A percentile compares a stretch with the other conserved stretches of the same genome.
Evolutionary conservation across 2,329 filamentous ascomycete genomes (phyloP).

Genomic region (Aspergillus sp.): DNA sequence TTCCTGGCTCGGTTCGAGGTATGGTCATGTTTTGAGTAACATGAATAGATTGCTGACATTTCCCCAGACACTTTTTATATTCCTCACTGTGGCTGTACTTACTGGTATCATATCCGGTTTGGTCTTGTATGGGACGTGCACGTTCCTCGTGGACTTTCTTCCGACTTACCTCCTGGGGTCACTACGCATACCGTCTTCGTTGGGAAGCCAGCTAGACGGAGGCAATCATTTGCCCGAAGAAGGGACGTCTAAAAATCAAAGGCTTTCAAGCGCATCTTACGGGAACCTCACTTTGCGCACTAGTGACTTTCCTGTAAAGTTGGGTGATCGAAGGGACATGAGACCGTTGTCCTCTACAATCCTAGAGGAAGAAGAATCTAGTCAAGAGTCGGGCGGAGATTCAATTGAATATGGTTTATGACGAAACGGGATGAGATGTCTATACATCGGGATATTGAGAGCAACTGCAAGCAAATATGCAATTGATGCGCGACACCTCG

Average conservation of each 20-base stretch:
- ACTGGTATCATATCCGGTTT: slow-evolving; percentile 59
- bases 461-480: too few species aligned
- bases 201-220: not conserved
- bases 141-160: slow-evolving; percentile 45
- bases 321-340: slow-evolving; percentile 1
- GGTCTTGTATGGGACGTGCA: slow-evolving; percentile 50
- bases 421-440: not conserved
- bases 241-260: slow-evolving; percentile 2
- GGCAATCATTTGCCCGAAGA: too few species aligned
- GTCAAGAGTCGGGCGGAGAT: slow-evolving; percentile 8
- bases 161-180: slow-evolving; percentile 36
- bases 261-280: slow-evolving; percentile 1
- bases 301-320: slow-evolving; percentile 1
- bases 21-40: slow-evolving; percentile 8
- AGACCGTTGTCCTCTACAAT: slow-evolving; percentile 16
- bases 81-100: slow-evolving; percentile 57
- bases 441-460: too few species aligned
- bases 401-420: not conserved
- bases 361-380: slow-evolving; percentile 26
- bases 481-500: too few species aligned
- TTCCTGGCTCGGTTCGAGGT: slow-evolving; percentile 51
- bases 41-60: not conserved
- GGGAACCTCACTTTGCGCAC: not conserved
- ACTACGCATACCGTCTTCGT: not conserved
- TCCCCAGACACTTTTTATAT: slow-evolving; percentile 41